phyloP scores from a whole-genome alignment of 495 filamentous ascomycete species.

The Penicillium longicatenatum region DNA sequence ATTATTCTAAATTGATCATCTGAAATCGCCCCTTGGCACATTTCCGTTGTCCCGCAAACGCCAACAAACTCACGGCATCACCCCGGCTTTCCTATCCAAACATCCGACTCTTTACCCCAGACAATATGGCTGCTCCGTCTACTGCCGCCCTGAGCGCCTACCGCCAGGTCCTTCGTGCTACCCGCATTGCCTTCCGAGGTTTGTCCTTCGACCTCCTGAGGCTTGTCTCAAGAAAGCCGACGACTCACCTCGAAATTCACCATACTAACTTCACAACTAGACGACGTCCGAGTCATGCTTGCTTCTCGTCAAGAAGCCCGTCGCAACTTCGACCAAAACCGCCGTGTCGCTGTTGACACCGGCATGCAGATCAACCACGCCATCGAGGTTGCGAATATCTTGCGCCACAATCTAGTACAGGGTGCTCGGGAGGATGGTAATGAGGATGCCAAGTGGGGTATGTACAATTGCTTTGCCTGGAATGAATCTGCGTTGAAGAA shows the following conservation, averaged over 20 bases:
- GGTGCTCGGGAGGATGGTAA: slow-evolving; percentile 58
- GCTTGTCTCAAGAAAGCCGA: not conserved
- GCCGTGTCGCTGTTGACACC: slow-evolving; percentile 53
- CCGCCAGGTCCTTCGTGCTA: slow-evolving; percentile 78
- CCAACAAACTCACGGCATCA: not conserved
- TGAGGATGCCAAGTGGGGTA: slow-evolving; percentile 66
- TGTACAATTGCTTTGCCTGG: slow-evolving; percentile 26
- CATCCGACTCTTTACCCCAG: not conserved
- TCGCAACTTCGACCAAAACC: slow-evolving; percentile 66
- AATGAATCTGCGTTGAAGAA: not conserved
- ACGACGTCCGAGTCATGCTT: slow-evolving; percentile 62
- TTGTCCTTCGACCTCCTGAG: slow-evolving; percentile 11
- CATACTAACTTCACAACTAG: slow-evolving; percentile 40
- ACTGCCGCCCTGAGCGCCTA: slow-evolving; percentile 77
- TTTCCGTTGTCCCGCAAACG: not conserved
- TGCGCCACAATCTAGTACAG: slow-evolving; percentile 87
- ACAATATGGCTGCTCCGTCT: slow-evolving; percentile 26
- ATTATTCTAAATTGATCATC: not conserved
- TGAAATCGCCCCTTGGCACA: not conserved
- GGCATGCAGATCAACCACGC: slow-evolving; percentile 70
- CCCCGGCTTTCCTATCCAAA: slow-evolving; percentile 3
- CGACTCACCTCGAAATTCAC: not conserved
- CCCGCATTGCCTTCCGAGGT: slow-evolving; percentile 84
- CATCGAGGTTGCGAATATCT: slow-evolving; percentile 76
- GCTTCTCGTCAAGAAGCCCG: slow-evolving; percentile 74